A percentile compares a stretch with the other conserved stretches of the same genome.
Conservation (phyloP, 2,329 filamentous ascomycete genomes). For the Thelonectria rubi region DNA sequence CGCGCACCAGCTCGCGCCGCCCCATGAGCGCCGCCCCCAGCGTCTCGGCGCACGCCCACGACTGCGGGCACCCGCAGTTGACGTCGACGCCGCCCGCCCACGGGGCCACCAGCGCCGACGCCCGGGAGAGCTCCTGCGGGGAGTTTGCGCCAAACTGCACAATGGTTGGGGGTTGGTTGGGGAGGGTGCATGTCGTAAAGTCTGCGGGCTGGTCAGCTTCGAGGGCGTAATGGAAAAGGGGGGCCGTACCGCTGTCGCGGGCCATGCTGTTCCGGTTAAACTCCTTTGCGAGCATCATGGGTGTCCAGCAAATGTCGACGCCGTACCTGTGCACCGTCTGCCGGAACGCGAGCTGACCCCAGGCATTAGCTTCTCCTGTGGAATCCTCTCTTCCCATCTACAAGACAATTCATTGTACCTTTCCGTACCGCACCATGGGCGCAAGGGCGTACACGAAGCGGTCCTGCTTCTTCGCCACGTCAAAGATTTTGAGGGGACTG, state of each 20-base stretch:
- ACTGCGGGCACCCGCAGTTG: slow-evolving; percentile 78
- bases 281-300: slow-evolving; percentile 76
- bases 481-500: slow-evolving; percentile 69
- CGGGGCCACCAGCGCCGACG: slow-evolving; percentile 68
- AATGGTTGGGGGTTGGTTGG: slow-evolving; percentile 66
- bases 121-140: slow-evolving; percentile 68
- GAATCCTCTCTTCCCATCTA: background rate
- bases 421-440: slow-evolving; percentile 75
- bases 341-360: slow-evolving; percentile 70
- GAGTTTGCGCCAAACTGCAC: slow-evolving; percentile 73
- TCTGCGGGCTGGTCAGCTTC: slow-evolving; percentile 49
- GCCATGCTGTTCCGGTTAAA: slow-evolving; percentile 70
- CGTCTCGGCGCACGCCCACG: slow-evolving; percentile 74
- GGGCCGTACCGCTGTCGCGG: slow-evolving; percentile 63
- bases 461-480: slow-evolving; percentile 59
- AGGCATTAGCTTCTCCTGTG: background rate
- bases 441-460: slow-evolving; percentile 67
- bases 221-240: no score
- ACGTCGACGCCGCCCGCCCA: slow-evolving; percentile 72
- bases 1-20: slow-evolving; percentile 69
- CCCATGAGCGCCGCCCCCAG: slow-evolving; percentile 77
- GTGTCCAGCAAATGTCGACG: slow-evolving; percentile 74
- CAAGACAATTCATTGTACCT: slow-evolving; percentile 48
- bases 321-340: slow-evolving; percentile 72
- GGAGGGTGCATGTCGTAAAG: slow-evolving; percentile 66